A percentile compares a stretch with the other conserved stretches of the same genome.
Conservation (phyloP, 176 grass and related monocot species). For the Ensete glaucum region DNA sequence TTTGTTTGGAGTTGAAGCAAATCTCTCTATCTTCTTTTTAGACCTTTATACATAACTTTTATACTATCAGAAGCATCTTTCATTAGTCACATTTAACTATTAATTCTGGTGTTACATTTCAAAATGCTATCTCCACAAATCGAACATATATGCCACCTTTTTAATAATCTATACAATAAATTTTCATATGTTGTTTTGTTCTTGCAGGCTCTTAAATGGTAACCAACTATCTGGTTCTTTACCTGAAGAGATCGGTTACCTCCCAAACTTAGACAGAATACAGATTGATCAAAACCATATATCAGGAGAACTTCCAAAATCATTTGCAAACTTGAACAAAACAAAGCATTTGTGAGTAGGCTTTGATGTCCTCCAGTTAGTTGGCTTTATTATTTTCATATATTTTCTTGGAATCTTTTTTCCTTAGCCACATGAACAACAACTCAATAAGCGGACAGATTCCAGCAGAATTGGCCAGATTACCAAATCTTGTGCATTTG, state of each 20-base stretch:
- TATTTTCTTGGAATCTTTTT: constrained; percentile 25
- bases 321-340: constrained; percentile 71
- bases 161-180: neutral
- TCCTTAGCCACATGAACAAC: constrained; percentile 92
- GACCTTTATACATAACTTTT: too few relatives aligned
- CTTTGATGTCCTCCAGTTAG: constrained; percentile 15
- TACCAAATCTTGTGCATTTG: constrained; percentile 74
- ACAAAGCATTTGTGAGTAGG: constrained; percentile 77
- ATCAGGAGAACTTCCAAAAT: constrained; percentile 66
- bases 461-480: constrained; percentile 56
- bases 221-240: constrained; percentile 67
- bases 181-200: constrained; percentile 6
- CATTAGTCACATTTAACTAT: neutral
- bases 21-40: neutral
- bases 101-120: neutral
- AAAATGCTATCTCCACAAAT: neutral
- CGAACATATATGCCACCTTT: neutral
- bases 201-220: constrained; percentile 77
- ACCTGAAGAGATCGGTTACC: constrained; percentile 76
- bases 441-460: constrained; percentile 90
- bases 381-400: constrained; percentile 12
- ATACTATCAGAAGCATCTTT: neutral
- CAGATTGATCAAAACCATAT: constrained; percentile 81
- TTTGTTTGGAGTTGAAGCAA: neutral
- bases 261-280: constrained; percentile 66